These are phyloP conservation scores for Lablab purpureus DNA, from an alignment of 306 rosid species.

Conservation along the genomic window DNA sequence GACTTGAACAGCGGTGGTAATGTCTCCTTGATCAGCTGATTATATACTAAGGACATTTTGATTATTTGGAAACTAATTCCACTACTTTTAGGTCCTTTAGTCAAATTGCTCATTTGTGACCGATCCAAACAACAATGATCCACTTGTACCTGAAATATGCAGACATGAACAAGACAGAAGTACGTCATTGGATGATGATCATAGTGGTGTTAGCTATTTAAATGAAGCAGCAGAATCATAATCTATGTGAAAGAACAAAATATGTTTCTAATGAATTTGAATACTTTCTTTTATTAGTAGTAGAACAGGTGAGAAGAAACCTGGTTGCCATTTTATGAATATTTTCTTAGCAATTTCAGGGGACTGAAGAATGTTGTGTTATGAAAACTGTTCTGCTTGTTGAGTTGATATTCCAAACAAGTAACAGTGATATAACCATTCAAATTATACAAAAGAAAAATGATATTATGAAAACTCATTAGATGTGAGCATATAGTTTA, in stretches of 20 bases:
- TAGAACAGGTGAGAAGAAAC: constrained; percentile 57
- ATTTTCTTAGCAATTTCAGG: constrained; percentile 57
- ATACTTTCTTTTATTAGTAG: constrained; percentile 44
- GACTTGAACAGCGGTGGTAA: background rate
- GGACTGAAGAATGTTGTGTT: constrained; percentile 54
- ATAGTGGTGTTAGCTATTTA: constrained; percentile 27
- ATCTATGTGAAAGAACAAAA: constrained; percentile 53
- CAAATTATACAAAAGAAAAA: background rate
- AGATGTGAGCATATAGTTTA: background rate
- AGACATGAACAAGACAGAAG: constrained; percentile 92
- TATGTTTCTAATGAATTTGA: constrained; percentile 52
- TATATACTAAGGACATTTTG: background rate
- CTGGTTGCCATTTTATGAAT: constrained; percentile 66
- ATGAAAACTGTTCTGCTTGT: constrained; percentile 53
- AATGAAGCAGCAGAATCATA: constrained; percentile 44
- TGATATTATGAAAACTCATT: background rate
- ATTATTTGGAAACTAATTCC: constrained; percentile 10
- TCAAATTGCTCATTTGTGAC: constrained; percentile 86
- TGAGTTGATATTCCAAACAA: constrained; percentile 39
- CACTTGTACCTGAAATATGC: constrained; percentile 92
- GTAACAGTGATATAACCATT: background rate
- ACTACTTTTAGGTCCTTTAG: constrained; percentile 70
- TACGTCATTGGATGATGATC: constrained; percentile 77
- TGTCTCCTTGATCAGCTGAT: background rate
- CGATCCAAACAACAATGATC: constrained; percentile 90